Base-by-base conservation (phyloP, 2,329 filamentous ascomycete genomes). In the Talaromyces marneffei region DNA sequence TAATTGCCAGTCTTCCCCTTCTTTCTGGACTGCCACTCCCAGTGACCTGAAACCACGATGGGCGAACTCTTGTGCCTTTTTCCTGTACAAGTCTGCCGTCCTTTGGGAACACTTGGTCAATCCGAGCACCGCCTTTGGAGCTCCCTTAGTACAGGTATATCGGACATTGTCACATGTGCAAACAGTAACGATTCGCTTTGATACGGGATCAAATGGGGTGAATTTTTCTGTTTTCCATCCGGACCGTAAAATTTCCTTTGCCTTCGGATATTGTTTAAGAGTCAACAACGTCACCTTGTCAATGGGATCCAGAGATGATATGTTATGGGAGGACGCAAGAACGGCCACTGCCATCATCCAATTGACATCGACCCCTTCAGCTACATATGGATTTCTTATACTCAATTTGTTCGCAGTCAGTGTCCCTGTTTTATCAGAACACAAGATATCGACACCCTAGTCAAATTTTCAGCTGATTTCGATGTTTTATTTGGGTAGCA, bases 321-420 rank as follows among this genome's bases (percentile, higher is more conserved):
- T 83, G 75, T 91, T 91, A 78, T 91, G 88, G 35, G 88, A 91
- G 42, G 87, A 90, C 56, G 88, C 88, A 23, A 91, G 82, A 61
- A 87, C 88, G 62, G 88, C 88, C 64, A 89, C 88, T 59, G 88
- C 87, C 85, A 91, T 91, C 87, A 91, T 90, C 87, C 88, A 91
- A 79, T 91, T 88, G 71, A 90, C 83, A 72, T 91, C 88, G 68
- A 90, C 84, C 60, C 88, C 89, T 75, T 91, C 88, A 44, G 87
- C 85, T 50, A 91, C 87, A 74, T 87, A 91, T 2, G 89, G 88
- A 69, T 91, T 88, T 66, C 88, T 87, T 69, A 91, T 89, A 69
- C 85, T 88, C 63, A 91, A 79, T 78, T 91, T 88, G 65, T 76
- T 76, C 18, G 74, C 74, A 1, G 74, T 76, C n/a, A 91, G 80